These are phyloP conservation scores for Gaertneriomyces sp. DNA, from an alignment of 192 early-diverging fungal species.

Conservation along the genomic window DNA sequence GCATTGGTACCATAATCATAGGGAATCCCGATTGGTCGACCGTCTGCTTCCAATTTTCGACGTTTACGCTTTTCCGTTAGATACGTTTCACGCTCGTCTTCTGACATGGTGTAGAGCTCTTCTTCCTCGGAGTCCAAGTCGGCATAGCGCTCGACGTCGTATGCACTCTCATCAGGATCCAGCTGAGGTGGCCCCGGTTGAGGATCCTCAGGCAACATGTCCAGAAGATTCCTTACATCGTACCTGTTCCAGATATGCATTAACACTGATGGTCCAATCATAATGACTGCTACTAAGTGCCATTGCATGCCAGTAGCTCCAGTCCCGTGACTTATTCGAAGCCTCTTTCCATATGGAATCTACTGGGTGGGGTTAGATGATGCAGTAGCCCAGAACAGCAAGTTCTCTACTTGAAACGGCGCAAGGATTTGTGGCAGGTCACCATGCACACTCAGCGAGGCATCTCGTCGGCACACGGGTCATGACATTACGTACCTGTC, in stretches of 20 bases:
- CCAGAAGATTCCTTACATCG: constrained; percentile 59
- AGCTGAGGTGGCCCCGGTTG: constrained; percentile 9
- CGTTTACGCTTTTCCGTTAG: constrained; percentile 44
- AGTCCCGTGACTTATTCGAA: not conserved
- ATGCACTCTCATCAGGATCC: constrained; percentile 32
- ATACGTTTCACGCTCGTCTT: constrained; percentile 50
- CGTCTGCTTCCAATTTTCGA: not conserved
- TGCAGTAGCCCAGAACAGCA: not conserved
- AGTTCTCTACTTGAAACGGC: not conserved
- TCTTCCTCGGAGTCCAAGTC: constrained; percentile 65
- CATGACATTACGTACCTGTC: constrained; percentile 40
- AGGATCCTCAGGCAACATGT: constrained; percentile 35
- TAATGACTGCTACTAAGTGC: too few relatives aligned
- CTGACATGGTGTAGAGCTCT: constrained; percentile 47
- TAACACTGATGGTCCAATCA: not conserved
- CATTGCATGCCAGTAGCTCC: not conserved
- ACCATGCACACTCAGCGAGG: not conserved
- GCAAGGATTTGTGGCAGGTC: not conserved
- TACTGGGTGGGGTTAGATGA: not conserved
- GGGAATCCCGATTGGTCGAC: not conserved
- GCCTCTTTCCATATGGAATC: not conserved
- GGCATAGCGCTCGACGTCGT: constrained; percentile 52
- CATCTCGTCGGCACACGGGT: not conserved
- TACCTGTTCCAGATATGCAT: constrained; percentile 42
- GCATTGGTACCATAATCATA: constrained; percentile 6